Base-by-base conservation (phyloP, 164 flowering plant genomes). In the Buxus sempervirens region DNA sequence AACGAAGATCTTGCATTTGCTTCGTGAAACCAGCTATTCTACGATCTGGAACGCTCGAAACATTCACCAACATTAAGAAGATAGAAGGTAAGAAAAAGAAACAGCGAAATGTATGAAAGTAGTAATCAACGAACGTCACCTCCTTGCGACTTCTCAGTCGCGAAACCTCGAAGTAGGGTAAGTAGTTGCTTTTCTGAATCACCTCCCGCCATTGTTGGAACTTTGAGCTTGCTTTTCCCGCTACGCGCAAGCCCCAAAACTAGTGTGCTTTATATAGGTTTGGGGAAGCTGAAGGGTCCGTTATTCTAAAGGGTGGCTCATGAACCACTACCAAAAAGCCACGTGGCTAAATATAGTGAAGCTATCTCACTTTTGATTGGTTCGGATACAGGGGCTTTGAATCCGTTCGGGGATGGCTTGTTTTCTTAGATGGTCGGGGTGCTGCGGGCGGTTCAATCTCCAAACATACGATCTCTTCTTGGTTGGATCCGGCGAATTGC, bases 61-160 rank as follows among this genome's bases (percentile, higher is more conserved):
- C 53, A 20, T 45, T n/a, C 51, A 41, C 16, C 41, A 54, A 53
- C 16, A 2, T 10, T 6, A 5, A 41, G 36, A 20, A 22, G 54
- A 25, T 67, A 22, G 53, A 54, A 13, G 58, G 49, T 13, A 23
- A 41, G 62, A 49, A 26, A 36, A 22, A 21, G n/a, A 18, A 8
- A 26, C 5, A 22, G 51, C 58, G 14, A 45, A 67, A 24, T 54
- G 24, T 10, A 14, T 4, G 59, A 27, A 54, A 6, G 12, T 54
- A 10, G 41, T 12, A 13, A 62, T 0, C 54, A 45, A 32, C 13
- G 15, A 28, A 49, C 51, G 36, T 60, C 42, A 89, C 96, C 96
- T 86, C 88, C 90, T 64, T 81, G 85, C 28, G 90, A 88, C 69
- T 83, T 88, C 58, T 87, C 94, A 3, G 90, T 49, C 10, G 87